phyloP scores from a whole-genome alignment of 352 stramenopile genomes.

The Phytopythium cucurbitacearum region DNA sequence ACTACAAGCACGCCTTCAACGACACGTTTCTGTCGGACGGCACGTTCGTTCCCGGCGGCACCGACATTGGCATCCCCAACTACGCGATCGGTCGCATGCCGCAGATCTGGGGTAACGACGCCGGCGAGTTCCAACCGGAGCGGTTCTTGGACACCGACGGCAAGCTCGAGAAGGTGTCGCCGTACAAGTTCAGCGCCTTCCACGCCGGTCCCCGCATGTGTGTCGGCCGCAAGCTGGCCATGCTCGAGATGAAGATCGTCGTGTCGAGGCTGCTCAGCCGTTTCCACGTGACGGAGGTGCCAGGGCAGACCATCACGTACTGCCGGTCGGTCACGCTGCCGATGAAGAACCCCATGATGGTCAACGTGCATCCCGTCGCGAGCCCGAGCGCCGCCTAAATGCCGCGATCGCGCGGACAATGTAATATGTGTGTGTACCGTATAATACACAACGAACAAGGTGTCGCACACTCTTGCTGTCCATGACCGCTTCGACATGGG shows the following conservation, averaged over 20 bases:
- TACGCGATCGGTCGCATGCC: constrained; percentile 42
- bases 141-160: constrained; percentile 34
- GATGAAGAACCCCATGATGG: constrained; percentile 18
- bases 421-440: too few species aligned
- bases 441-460: too few species aligned
- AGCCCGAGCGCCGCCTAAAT: too few species aligned
- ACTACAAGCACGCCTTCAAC: constrained; percentile 16
- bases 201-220: constrained; percentile 36
- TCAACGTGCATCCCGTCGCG: background rate
- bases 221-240: constrained; percentile 40
- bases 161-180: constrained; percentile 17
- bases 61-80: constrained; percentile 27
- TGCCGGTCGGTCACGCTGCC: constrained; percentile 25
- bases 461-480: too few species aligned
- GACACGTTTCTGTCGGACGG: constrained; percentile 40
- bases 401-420: too few species aligned
- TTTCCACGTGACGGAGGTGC: constrained; percentile 24
- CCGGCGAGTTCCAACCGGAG: constrained; percentile 44
- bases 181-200: constrained; percentile 46
- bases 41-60: constrained; percentile 32
- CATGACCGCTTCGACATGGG: too few species aligned
- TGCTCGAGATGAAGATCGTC: constrained; percentile 42
- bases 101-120: constrained; percentile 45
- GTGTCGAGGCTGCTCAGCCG: constrained; percentile 20
- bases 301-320: constrained; percentile 24